These are phyloP conservation scores for Hamamelis virginiana DNA, from an alignment of 164 flowering plant species.

Conservation along the genomic window DNA sequence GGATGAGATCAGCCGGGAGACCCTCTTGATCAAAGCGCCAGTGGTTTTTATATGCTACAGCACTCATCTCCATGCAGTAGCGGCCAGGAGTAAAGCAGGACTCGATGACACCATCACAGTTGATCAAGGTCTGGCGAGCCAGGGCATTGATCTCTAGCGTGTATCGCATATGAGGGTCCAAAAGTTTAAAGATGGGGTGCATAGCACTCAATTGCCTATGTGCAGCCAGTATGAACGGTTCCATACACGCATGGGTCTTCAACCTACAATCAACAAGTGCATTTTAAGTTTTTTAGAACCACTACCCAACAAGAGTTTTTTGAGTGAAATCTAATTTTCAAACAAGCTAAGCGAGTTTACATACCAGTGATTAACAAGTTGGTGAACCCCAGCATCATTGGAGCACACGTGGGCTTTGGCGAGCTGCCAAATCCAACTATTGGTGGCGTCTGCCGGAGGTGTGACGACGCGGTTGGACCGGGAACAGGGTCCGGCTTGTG, in stretches of 20 bases:
- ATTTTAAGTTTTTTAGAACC: too few relatives aligned
- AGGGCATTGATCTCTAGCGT: slow-evolving; percentile 81
- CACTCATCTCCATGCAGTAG: slow-evolving; percentile 85
- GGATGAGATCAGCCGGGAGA: slow-evolving; percentile 87
- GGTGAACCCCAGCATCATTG: slow-evolving; percentile 94
- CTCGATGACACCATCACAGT: slow-evolving; percentile 86
- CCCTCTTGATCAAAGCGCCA: slow-evolving; percentile 92
- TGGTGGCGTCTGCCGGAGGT: slow-evolving; percentile 70
- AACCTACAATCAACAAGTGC: too few relatives aligned
- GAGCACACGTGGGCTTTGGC: slow-evolving; percentile 93
- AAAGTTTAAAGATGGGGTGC: slow-evolving; percentile 93
- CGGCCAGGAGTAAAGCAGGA: slow-evolving; percentile 83
- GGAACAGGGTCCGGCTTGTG: slow-evolving; percentile 29
- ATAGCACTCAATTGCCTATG: slow-evolving; percentile 87
- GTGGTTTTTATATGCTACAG: slow-evolving; percentile 56
- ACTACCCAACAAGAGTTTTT: too few relatives aligned
- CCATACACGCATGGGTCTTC: slow-evolving; percentile 80
- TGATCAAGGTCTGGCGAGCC: slow-evolving; percentile 81
- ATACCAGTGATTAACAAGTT: slow-evolving; percentile 89
- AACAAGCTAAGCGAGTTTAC: too few relatives aligned
- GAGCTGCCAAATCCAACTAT: slow-evolving; percentile 79
- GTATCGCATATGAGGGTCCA: slow-evolving; percentile 97
- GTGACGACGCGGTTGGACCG: slow-evolving; percentile 65
- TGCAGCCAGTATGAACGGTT: slow-evolving; percentile 88
- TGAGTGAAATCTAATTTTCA: too few relatives aligned